These are phyloP conservation scores for Cetradonia linearis DNA, from an alignment of 495 filamentous ascomycete genomes.

Conservation along the genomic window DNA sequence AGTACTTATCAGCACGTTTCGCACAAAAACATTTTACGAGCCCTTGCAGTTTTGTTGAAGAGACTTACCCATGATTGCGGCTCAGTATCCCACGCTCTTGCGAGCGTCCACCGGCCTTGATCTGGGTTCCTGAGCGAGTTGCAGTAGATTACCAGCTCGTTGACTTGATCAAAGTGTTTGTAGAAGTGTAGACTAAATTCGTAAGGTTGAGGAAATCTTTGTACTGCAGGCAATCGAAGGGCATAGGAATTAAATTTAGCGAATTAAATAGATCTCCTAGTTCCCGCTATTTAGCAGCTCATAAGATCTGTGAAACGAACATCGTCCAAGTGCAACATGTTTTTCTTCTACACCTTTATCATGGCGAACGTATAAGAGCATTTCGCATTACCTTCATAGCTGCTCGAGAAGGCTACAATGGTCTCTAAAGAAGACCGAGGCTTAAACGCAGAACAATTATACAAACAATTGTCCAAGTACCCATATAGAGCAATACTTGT, in stretches of 20 bases:
- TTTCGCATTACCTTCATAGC: not conserved
- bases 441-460: not conserved
- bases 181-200: not conserved
- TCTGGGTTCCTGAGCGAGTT: not conserved
- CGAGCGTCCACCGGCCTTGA: conserved; percentile 19
- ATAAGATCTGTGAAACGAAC: not conserved
- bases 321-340: not conserved
- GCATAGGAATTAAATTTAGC: conserved; percentile 13
- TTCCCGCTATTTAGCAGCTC: conserved; percentile 4
- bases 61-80: conserved; percentile 83
- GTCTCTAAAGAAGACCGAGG: not conserved
- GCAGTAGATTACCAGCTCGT: not conserved
- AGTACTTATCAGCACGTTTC: conserved; percentile 29
- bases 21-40: conserved; percentile 21
- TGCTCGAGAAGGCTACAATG: not conserved
- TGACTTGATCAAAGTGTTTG: not conserved
- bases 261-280: conserved; percentile 16
- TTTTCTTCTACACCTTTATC: not conserved
- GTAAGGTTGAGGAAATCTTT: not conserved
- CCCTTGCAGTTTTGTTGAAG: not conserved
- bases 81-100: conserved; percentile 24
- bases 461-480: not conserved
- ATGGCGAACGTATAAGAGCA: not conserved
- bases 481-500: conserved; percentile 25
- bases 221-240: not conserved